phyloP scores from a whole-genome alignment of 805 yeast species.

The Clavispora fructus region DNA sequence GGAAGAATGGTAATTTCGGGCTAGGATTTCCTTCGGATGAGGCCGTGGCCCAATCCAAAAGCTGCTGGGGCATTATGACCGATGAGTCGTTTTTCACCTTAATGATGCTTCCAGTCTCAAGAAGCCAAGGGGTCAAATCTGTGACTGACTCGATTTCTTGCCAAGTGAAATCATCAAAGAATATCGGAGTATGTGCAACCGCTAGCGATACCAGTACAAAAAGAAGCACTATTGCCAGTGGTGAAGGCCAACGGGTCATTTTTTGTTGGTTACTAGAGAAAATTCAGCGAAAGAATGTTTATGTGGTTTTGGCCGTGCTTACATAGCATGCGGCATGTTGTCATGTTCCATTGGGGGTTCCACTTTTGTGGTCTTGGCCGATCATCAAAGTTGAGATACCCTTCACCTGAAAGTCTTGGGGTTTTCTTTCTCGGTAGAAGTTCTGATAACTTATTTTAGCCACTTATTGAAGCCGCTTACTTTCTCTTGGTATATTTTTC shows the following conservation, averaged over 20 bases:
- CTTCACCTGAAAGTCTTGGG: neutral
- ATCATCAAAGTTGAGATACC: neutral
- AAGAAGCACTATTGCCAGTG: neutral
- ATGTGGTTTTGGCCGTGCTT: too few species aligned
- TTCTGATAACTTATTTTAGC: too few species aligned
- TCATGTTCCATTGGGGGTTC: neutral
- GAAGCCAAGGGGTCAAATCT: slow-evolving; percentile 3
- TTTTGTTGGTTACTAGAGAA: neutral
- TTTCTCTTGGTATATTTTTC: neutral
- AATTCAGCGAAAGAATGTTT: neutral
- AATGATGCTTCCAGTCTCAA: slow-evolving; percentile 3
- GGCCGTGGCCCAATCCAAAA: neutral
- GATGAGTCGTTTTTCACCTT: slow-evolving; percentile 7
- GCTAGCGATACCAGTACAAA: neutral
- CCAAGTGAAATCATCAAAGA: neutral
- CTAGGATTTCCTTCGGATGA: neutral
- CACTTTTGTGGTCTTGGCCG: neutral
- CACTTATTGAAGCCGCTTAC: too few species aligned
- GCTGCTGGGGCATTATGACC: slow-evolving; percentile 1
- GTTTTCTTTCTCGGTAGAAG: too few species aligned
- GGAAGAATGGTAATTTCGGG: neutral
- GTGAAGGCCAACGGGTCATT: neutral
- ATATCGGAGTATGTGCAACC: neutral
- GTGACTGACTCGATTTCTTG: slow-evolving; percentile 1
- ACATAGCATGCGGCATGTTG: neutral